Base-by-base conservation (phyloP, 2,329 filamentous ascomycete genomes). In the Botrytis squamosa region DNA sequence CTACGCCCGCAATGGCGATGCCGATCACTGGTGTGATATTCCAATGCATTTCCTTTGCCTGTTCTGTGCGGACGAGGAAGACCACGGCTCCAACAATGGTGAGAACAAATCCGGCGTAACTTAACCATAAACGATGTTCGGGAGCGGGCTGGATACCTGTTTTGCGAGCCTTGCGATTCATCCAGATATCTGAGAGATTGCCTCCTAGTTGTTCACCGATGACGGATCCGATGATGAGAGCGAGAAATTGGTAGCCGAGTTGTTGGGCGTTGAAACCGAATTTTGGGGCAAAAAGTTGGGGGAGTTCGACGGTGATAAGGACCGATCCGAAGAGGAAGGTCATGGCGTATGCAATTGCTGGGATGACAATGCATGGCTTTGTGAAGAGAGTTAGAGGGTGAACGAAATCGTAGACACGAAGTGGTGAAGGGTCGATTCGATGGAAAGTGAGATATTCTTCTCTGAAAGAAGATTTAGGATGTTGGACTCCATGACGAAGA, bases 201-300 rank as follows among this genome's bases (percentile, higher is more conserved):
- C 88, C 88, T 60, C 87, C 88, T 10, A 89, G 78, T 77, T 89
- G 88, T 78, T 90, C 88, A 40, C 88, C 88, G 14, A 89, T 82
- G n/a, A 87, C 81, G 2, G 85, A 85, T 3, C 88, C 88, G 46
- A 90, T 82, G 66, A 90, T 87, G 67, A 89, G 81, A 8, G 85
- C 84, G 18, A 89, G 81, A 75, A 87, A 88, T 75, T 90, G 88
- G 3, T 90, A 83, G 0, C 88, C 88, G 22, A 90, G 83, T 74
- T 89, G 85, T 79, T 90, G 84, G 0, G 86, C 78, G 76, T 89
- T 86, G 81, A 90, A 85, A n/a, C 83, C 83, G 73, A 89, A 91
- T 73, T 86, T 86, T 40, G 83, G 80, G 12, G 84, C 83, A 75
- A 89, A 88, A 1, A 90, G 82, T 73, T 89, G 87, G 0, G 88